Evolutionary conservation across 2,329 filamentous ascomycete genomes (phyloP).

Genomic region (Scytalidium sp.): DNA sequence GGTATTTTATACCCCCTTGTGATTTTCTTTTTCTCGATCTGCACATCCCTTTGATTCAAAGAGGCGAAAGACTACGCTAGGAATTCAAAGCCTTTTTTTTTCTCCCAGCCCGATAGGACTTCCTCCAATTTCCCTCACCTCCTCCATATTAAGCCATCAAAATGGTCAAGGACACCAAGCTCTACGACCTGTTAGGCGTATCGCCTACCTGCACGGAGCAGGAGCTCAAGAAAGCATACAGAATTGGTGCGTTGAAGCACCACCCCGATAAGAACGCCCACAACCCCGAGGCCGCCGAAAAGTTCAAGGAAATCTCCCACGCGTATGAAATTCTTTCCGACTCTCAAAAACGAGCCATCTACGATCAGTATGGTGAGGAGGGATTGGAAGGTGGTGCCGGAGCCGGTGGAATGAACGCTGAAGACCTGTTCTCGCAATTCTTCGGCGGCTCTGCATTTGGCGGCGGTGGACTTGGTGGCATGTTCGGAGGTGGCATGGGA

Average conservation of each 20-base stretch:
- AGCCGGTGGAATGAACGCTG: constrained; percentile 84
- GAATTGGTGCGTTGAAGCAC: constrained; percentile 76
- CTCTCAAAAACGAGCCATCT: constrained; percentile 83
- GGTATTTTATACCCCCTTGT: not conserved
- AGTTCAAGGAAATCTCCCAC: constrained; percentile 96
- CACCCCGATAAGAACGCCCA: constrained; percentile 95
- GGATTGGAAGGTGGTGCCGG: constrained; percentile 86
- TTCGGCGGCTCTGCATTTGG: constrained; percentile 70
- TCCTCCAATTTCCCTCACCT: constrained; percentile 4
- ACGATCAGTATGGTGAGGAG: constrained; percentile 97
- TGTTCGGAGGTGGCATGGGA: constrained; percentile 75
- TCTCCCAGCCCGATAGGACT: not conserved
- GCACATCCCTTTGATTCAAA: not conserved
- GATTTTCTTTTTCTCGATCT: not conserved
- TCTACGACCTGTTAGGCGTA: constrained; percentile 78
- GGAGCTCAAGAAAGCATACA: constrained; percentile 90
- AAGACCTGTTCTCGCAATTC: constrained; percentile 96
- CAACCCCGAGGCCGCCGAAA: constrained; percentile 90
- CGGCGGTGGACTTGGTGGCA: constrained; percentile 68
- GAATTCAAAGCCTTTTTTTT: not conserved
- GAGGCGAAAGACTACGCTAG: too few relatives aligned
- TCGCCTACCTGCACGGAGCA: constrained; percentile 75
- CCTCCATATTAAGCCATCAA: constrained; percentile 30
- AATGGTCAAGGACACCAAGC: constrained; percentile 78
- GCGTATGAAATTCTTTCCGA: constrained; percentile 96